phyloP scores from a whole-genome alignment of 1,284 basidiomycete species.

The Cryptococcus floricola region DNA sequence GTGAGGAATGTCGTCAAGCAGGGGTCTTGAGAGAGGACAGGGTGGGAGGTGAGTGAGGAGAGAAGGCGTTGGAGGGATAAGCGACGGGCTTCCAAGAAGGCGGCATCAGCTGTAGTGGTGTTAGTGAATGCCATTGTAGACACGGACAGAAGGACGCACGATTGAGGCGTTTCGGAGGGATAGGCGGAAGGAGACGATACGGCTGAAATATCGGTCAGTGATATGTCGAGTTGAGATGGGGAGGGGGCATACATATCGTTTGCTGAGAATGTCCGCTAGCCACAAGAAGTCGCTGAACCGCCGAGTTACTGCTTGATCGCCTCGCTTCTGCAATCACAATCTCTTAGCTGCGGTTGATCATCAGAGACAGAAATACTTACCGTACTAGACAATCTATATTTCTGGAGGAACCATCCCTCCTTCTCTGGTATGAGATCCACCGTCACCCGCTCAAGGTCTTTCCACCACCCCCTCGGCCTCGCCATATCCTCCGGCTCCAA shows the following conservation, averaged over 20 bases:
- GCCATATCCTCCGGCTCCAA: no score
- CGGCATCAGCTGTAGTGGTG: constrained; percentile 63
- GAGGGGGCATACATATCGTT: constrained; percentile 45
- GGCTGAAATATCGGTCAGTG: constrained; percentile 50
- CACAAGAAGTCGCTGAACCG: constrained; percentile 85
- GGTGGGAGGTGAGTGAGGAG: constrained; percentile 80
- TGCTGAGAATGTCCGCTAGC: constrained; percentile 73
- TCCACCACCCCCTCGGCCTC: constrained; percentile 65
- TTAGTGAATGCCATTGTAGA: not conserved
- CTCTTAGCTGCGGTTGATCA: not conserved
- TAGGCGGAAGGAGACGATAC: constrained; percentile 79
- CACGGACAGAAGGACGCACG: constrained; percentile 55
- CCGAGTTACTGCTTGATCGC: constrained; percentile 44
- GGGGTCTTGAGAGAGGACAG: constrained; percentile 79
- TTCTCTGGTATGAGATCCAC: constrained; percentile 51
- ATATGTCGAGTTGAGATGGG: not conserved
- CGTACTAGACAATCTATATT: constrained; percentile 75
- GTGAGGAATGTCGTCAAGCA: constrained; percentile 74
- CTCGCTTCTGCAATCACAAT: constrained; percentile 20
- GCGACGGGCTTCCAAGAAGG: constrained; percentile 84
- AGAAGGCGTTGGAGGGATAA: constrained; percentile 78
- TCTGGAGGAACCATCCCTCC: constrained; percentile 77
- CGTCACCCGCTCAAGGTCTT: constrained; percentile 65
- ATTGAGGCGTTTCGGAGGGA: constrained; percentile 86
- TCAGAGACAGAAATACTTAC: constrained; percentile 52